phyloP scores from a whole-genome alignment of 2,329 filamentous ascomycete genomes.

The Celoporthe dispersa region DNA sequence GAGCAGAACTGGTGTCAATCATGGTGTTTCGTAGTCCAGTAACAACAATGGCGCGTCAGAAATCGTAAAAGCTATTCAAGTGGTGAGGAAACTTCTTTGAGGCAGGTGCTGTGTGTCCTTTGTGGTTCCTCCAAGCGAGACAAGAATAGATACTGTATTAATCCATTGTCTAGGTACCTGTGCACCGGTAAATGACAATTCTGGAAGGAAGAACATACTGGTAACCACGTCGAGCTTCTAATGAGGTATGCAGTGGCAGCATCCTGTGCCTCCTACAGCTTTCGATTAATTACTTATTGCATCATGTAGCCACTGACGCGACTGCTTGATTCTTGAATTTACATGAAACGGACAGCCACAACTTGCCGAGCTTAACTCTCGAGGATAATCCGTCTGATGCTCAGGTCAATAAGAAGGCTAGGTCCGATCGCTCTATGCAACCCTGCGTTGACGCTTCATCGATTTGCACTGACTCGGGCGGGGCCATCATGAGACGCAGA shows the following conservation, averaged over 20 bases:
- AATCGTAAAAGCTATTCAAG: not conserved
- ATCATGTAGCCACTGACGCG: not conserved
- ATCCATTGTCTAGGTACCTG: not conserved
- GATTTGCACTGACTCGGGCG: not conserved
- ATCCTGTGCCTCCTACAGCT: not conserved
- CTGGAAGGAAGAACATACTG: not conserved
- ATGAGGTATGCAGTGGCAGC: not conserved
- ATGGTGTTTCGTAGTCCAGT: constrained; percentile 6
- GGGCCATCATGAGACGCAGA: not conserved
- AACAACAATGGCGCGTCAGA: constrained; percentile 12
- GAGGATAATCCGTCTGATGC: not conserved
- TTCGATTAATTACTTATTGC: not conserved
- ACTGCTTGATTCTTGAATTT: not conserved
- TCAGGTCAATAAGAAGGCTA: not conserved
- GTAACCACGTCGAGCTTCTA: not conserved
- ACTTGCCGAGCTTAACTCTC: not conserved
- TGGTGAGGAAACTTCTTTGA: constrained; percentile 1
- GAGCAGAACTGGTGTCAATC: not conserved
- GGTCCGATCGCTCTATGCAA: not conserved
- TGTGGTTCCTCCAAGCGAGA: not conserved
- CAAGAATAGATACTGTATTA: not conserved
- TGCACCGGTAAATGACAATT: not conserved
- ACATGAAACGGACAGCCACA: not conserved
- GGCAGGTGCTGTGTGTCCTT: not conserved
- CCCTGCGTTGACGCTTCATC: not conserved